Conservation (phyloP, 2,329 filamentous ascomycete species). For the Penicillium capsulatum region DNA sequence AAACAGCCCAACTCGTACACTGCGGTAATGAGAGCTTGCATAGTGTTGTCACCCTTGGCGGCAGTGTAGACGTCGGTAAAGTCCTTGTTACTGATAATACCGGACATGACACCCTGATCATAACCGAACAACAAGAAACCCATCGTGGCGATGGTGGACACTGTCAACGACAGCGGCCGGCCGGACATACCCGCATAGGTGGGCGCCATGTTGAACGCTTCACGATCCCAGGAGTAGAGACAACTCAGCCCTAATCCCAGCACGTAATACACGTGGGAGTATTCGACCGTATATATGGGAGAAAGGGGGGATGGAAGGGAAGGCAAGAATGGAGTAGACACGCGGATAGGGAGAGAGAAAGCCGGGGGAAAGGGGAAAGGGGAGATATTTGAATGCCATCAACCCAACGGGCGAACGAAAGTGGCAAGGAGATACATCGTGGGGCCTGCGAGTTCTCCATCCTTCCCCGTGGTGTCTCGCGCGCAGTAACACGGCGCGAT, state of each 20-base stretch:
- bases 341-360: slow-evolving; percentile 11
- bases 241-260: no score
- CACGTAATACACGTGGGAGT: no score
- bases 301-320: slow-evolving; percentile 5
- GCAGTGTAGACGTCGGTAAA: slow-evolving; percentile 36
- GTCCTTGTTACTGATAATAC: slow-evolving; percentile 33
- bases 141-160: slow-evolving; percentile 61
- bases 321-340: slow-evolving; percentile 8
- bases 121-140: slow-evolving; percentile 48
- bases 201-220: slow-evolving; percentile 45
- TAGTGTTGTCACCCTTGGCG: slow-evolving; percentile 36
- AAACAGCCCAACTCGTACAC: slow-evolving; percentile 37
- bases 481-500: neutral
- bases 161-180: slow-evolving; percentile 51
- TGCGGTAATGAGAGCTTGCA: slow-evolving; percentile 33
- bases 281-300: no score
- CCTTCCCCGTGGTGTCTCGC: slow-evolving; percentile 9
- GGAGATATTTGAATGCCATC: slow-evolving; percentile 30
- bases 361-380: slow-evolving; percentile 17
- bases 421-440: slow-evolving; percentile 22
- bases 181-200: slow-evolving; percentile 58
- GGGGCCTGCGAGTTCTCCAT: slow-evolving; percentile 14
- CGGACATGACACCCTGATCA: slow-evolving; percentile 38
- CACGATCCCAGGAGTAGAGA: neutral
- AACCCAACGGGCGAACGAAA: slow-evolving; percentile 9